Percentiles rank a stretch among this genome's conserved stretches.
Evolutionary conservation across 345 rosid species (phyloP).

Genomic region (Arabis alpina): DNA sequence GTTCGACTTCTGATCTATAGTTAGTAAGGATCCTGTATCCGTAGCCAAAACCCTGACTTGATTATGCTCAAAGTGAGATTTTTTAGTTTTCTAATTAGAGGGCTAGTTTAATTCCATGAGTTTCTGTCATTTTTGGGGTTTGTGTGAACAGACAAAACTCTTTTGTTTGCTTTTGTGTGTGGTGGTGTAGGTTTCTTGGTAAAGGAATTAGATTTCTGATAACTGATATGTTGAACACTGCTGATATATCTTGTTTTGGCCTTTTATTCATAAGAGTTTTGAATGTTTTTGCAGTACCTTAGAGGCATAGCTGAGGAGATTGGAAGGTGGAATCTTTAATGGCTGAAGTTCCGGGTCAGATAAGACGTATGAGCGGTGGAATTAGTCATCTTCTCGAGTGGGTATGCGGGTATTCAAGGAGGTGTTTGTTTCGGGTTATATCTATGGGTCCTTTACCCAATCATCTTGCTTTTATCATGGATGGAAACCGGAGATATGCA

Average conservation of each 20-base stretch:
- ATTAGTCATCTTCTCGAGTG: conserved; percentile 24
- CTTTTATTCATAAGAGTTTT: background rate
- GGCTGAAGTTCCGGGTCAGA: conserved; percentile 24
- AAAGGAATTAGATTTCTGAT: background rate
- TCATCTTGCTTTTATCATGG: conserved; percentile 79
- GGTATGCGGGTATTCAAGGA: conserved; percentile 45
- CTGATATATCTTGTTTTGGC: background rate
- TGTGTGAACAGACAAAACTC: background rate
- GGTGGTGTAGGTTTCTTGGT: background rate
- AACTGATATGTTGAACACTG: too few relatives aligned
- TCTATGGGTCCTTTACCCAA: conserved; percentile 58
- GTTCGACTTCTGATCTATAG: background rate
- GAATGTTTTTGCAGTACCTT: conserved; percentile 2
- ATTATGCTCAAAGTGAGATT: background rate
- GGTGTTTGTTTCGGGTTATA: conserved; percentile 50
- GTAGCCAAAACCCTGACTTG: conserved; percentile 6
- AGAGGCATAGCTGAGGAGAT: conserved; percentile 1
- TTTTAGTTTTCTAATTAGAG: background rate
- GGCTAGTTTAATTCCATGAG: conserved; percentile 12
- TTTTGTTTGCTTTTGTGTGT: background rate
- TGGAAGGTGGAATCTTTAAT: conserved; percentile 29
- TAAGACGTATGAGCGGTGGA: conserved; percentile 18
- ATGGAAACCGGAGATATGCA: conserved; percentile 52
- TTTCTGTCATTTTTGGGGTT: background rate
- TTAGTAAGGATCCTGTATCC: background rate